These are phyloP conservation scores for Stephania cephalantha DNA, from an alignment of 164 flowering plant genomes.

Conservation along the genomic window DNA sequence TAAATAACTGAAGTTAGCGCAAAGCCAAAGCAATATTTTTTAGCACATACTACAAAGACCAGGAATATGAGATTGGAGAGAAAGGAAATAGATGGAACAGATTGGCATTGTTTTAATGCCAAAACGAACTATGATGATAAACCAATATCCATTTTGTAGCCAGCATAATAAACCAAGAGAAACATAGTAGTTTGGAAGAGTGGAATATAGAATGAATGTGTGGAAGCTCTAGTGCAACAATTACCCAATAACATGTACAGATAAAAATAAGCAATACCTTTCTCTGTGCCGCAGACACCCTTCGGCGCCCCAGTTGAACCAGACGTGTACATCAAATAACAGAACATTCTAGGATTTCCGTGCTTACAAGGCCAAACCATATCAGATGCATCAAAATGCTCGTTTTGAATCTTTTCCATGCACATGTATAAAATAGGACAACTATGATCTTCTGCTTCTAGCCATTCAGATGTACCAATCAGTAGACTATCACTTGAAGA, in stretches of 20 bases:
- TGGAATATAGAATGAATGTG: too few relatives aligned
- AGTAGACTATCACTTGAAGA: constrained; percentile 14
- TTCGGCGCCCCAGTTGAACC: constrained; percentile 93
- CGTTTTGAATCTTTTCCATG: constrained; percentile 25
- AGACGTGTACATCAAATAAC: constrained; percentile 88
- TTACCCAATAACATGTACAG: neutral
- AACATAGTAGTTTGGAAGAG: too few relatives aligned
- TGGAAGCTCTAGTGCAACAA: too few relatives aligned
- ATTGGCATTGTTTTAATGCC: neutral
- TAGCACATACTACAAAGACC: too few relatives aligned
- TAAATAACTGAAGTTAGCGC: neutral
- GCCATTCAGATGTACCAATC: constrained; percentile 40
- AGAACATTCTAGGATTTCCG: constrained; percentile 36
- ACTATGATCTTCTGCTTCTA: constrained; percentile 20
- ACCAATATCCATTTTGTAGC: neutral
- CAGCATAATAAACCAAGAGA: neutral
- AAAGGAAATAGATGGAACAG: neutral
- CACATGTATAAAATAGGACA: constrained; percentile 43
- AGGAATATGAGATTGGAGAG: too few relatives aligned
- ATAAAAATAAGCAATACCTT: constrained; percentile 33
- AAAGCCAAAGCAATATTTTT: too few relatives aligned
- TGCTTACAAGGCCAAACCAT: constrained; percentile 59
- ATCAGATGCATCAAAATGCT: constrained; percentile 4
- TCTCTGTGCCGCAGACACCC: constrained; percentile 90
- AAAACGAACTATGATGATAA: too few relatives aligned